These are phyloP conservation scores for Globisporangium mamillatum DNA, from an alignment of 352 stramenopile species.

Conservation along the genomic window DNA sequence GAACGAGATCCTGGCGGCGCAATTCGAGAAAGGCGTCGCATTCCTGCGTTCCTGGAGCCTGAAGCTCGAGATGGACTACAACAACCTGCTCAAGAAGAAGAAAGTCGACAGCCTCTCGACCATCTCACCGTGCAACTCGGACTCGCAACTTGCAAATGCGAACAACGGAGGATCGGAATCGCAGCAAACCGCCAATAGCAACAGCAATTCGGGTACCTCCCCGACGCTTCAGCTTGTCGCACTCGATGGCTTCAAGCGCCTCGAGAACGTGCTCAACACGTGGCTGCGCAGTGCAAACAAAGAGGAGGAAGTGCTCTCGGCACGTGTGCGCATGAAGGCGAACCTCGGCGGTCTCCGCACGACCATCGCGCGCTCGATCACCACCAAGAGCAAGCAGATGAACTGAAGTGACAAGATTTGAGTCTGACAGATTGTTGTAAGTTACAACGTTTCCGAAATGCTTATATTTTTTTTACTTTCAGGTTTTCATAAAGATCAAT, in stretches of 20 bases:
- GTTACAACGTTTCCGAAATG: no score
- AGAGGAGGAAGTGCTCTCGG: conserved; percentile 10
- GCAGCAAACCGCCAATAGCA: not conserved
- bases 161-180: not conserved
- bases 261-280: conserved; percentile 16
- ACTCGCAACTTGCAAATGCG: not conserved
- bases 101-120: not conserved
- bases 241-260: conserved; percentile 19
- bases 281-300: conserved; percentile 13
- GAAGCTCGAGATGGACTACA: conserved; percentile 52
- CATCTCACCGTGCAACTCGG: not conserved
- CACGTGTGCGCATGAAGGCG: conserved; percentile 11
- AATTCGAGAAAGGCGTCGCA: conserved; percentile 49
- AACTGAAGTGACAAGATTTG: no score
- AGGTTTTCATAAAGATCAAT: not conserved
- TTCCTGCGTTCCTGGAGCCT: conserved; percentile 47
- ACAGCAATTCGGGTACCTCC: not conserved
- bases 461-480: not conserved
- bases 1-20: conserved; percentile 36
- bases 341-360: conserved; percentile 19
- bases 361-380: conserved; percentile 19
- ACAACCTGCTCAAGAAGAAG: conserved; percentile 11
- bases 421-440: no score
- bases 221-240: conserved; percentile 10
- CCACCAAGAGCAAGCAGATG: conserved; percentile 1